Conservation (phyloP, 192 early-diverging fungal species). For the Coemansia sp. region DNA sequence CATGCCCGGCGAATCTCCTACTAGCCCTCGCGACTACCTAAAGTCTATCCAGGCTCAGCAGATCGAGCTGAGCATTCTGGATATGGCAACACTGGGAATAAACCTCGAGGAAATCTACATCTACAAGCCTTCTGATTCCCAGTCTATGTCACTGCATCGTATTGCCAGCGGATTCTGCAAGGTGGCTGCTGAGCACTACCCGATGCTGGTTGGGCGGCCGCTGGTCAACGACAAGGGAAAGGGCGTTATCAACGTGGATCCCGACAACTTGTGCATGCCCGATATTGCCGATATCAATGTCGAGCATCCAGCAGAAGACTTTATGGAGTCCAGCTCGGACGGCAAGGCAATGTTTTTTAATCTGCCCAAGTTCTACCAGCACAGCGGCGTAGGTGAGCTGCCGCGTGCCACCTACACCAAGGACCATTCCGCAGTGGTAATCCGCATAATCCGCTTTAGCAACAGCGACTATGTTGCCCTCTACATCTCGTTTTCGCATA, state of each 20-base stretch:
- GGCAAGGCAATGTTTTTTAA: conserved; percentile 35
- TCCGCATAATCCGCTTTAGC: conserved; percentile 34
- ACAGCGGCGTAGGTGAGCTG: conserved; percentile 18
- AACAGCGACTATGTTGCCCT: conserved; percentile 32
- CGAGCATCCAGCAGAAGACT: conserved; percentile 25
- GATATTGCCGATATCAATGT: conserved; percentile 30
- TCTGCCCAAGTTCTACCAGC: conserved; percentile 26
- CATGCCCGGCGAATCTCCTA: too few relatives aligned
- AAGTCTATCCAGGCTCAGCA: conserved; percentile 28
- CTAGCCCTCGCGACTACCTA: neutral
- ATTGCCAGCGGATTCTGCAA: conserved; percentile 26
- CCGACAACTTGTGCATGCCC: conserved; percentile 32
- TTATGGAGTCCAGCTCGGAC: conserved; percentile 11
- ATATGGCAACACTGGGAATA: conserved; percentile 33
- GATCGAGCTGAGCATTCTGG: conserved; percentile 32
- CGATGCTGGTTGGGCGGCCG: conserved; percentile 33
- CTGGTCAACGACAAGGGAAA: conserved; percentile 21
- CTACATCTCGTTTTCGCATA: conserved; percentile 33
- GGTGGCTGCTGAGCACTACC: conserved; percentile 45
- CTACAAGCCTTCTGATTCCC: conserved; percentile 18
- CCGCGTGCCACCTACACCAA: conserved; percentile 34
- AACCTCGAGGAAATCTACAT: conserved; percentile 30
- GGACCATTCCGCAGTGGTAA: conserved; percentile 22
- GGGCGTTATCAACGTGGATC: conserved; percentile 28
- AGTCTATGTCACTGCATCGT: conserved; percentile 34